Conservation (phyloP, 2,329 filamentous ascomycete species). For the Shiraia bambusicola region DNA sequence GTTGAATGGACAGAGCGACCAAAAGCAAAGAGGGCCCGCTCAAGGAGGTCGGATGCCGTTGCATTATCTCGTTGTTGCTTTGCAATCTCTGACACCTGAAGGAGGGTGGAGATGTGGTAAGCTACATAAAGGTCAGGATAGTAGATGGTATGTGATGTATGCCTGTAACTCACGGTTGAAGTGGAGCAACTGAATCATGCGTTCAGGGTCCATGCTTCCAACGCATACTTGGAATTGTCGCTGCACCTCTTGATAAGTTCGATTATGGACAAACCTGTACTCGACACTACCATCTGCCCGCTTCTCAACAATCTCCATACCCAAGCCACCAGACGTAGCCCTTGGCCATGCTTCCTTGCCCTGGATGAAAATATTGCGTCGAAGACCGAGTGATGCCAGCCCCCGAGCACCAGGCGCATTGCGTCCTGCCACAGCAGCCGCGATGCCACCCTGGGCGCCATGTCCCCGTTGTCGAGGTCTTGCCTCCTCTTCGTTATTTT, state of each 20-base stretch:
- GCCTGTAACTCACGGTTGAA: slow-evolving; percentile 56
- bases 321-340: slow-evolving; percentile 75
- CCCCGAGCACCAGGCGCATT: slow-evolving; percentile 60
- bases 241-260: slow-evolving; percentile 73
- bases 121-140: slow-evolving; percentile 49
- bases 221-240: slow-evolving; percentile 75
- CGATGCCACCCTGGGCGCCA: slow-evolving; percentile 61
- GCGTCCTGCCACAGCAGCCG: slow-evolving; percentile 57
- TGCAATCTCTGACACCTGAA: slow-evolving; percentile 89
- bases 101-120: slow-evolving; percentile 90
- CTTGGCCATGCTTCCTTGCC: slow-evolving; percentile 86
- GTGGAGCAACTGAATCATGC: slow-evolving; percentile 73
- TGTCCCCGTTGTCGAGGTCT: slow-evolving; percentile 56
- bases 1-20: slow-evolving; percentile 84
- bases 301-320: slow-evolving; percentile 71
- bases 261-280: slow-evolving; percentile 77
- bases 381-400: slow-evolving; percentile 69
- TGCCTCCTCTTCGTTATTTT: slow-evolving; percentile 56
- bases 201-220: slow-evolving; percentile 80
- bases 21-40: slow-evolving; percentile 89
- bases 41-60: slow-evolving; percentile 81
- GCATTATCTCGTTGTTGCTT: slow-evolving; percentile 89
- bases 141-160: neutral
- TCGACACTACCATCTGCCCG: slow-evolving; percentile 61
- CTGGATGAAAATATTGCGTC: slow-evolving; percentile 81